Conservation (phyloP, 495 filamentous ascomycete genomes). For the Penicillium subrubescens region DNA sequence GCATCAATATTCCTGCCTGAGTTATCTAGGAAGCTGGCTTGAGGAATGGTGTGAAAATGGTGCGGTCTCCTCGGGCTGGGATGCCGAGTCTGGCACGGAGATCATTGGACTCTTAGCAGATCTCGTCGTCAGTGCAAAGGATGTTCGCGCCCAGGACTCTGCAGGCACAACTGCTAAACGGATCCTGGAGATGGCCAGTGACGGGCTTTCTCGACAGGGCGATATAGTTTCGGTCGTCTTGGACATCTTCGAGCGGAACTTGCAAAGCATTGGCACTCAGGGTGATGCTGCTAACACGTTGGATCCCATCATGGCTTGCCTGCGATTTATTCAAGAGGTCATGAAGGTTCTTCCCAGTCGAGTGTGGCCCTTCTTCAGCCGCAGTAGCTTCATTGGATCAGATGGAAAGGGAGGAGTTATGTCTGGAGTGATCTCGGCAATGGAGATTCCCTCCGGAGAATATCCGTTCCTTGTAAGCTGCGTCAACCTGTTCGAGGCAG, state of each 20-base stretch:
- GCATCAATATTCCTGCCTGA: conserved; percentile 74
- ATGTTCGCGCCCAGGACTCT: conserved; percentile 26
- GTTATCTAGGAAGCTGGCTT: conserved; percentile 75
- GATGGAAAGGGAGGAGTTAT: conserved; percentile 74
- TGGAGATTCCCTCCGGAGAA: conserved; percentile 73
- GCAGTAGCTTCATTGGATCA: conserved; percentile 73
- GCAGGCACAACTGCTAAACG: conserved; percentile 43
- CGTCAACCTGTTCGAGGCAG: conserved; percentile 68
- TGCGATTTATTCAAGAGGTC: conserved; percentile 76
- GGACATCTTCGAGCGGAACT: conserved; percentile 77
- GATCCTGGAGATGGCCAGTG: conserved; percentile 71
- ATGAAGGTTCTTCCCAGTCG: conserved; percentile 72
- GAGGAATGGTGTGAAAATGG: conserved; percentile 54
- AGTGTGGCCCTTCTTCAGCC: conserved; percentile 85
- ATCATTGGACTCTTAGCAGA: conserved; percentile 64
- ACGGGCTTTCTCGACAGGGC: conserved; percentile 67
- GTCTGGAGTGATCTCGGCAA: conserved; percentile 67
- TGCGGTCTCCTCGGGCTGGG: conserved; percentile 36
- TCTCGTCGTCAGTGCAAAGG: conserved; percentile 48
- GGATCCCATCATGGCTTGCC: conserved; percentile 68
- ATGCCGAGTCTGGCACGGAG: conserved; percentile 57
- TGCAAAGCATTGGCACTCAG: conserved; percentile 62
- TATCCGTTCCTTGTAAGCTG: conserved; percentile 77
- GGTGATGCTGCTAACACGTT: conserved; percentile 54
- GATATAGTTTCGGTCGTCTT: conserved; percentile 82